Evolutionary conservation across 108 stramenopile genomes (phyloP).

Genomic region (Hondaea fermentalgiana): DNA sequence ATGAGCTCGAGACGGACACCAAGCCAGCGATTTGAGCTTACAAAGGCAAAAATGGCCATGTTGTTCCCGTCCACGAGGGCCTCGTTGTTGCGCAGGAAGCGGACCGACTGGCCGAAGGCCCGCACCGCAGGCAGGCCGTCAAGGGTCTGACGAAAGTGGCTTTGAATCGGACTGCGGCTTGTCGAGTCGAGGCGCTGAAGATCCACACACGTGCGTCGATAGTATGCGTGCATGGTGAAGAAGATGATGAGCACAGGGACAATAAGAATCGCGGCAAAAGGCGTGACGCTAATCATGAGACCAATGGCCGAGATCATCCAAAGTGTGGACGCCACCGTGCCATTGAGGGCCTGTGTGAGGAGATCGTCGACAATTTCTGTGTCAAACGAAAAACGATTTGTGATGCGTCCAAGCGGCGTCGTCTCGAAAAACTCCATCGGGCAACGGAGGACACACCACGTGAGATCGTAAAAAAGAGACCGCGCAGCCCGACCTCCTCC

Average conservation of each 20-base stretch:
- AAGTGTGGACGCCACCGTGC: background rate
- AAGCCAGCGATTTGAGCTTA: conserved; percentile 52
- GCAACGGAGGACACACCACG: conserved; percentile 47
- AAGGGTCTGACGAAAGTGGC: conserved; percentile 47
- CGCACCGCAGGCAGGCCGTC: conserved; percentile 45
- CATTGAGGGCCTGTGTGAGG: background rate
- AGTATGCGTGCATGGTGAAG: conserved; percentile 30
- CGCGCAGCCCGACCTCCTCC: background rate
- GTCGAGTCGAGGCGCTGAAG: conserved; percentile 46
- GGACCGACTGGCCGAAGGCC: conserved; percentile 29
- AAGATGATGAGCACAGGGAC: conserved; percentile 23
- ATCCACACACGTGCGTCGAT: conserved; percentile 33
- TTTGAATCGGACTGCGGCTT: conserved; percentile 38
- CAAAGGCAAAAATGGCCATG: background rate
- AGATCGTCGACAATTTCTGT: conserved; percentile 55
- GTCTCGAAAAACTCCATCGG: conserved; percentile 86
- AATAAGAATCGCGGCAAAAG: background rate
- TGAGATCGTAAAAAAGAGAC: conserved; percentile 27
- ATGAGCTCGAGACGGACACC: conserved; percentile 68
- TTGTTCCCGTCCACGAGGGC: background rate
- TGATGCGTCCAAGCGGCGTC: conserved; percentile 78
- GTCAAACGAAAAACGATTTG: conserved; percentile 86
- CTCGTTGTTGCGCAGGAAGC: background rate
- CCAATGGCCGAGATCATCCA: conserved; percentile 9
- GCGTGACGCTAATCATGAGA: conserved; percentile 25